Evolutionary conservation across 2,329 filamentous ascomycete species (phyloP).

Genomic region (Ophiostoma tasmaniense): DNA sequence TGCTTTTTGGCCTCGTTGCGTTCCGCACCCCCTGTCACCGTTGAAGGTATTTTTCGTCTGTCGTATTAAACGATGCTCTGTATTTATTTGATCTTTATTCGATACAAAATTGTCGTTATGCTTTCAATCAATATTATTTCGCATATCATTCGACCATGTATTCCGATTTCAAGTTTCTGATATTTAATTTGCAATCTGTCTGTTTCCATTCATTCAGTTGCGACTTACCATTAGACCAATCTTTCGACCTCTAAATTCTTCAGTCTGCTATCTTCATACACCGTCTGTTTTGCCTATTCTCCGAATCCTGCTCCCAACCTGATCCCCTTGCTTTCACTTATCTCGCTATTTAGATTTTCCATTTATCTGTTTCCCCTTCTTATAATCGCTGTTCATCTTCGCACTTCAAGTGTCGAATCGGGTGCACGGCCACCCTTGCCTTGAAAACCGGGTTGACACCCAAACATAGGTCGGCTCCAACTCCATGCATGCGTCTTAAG

Average conservation of each 20-base stretch:
- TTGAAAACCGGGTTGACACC: constrained; percentile 16
- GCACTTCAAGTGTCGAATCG: constrained; percentile 13
- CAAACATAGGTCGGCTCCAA: constrained; percentile 5
- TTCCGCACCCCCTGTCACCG: constrained; percentile 9
- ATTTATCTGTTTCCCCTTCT: not conserved
- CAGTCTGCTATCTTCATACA: not conserved
- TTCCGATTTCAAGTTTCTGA: not conserved
- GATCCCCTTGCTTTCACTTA: not conserved
- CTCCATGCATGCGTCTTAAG: constrained; percentile 7
- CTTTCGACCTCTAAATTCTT: not conserved
- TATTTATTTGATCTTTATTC: constrained; percentile 3
- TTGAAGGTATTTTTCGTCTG: not conserved
- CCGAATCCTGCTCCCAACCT: not conserved
- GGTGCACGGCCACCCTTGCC: constrained; percentile 17
- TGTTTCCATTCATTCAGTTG: not conserved
- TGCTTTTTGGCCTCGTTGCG: not conserved
- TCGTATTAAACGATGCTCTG: not conserved
- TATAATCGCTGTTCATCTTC: not conserved
- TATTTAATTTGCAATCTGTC: not conserved
- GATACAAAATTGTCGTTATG: too few species aligned
- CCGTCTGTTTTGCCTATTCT: constrained; percentile 5
- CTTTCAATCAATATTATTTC: not conserved
- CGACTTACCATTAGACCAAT: not conserved
- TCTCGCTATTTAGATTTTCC: not conserved
- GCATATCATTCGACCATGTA: not conserved